Evolutionary conservation across 805 yeast species (phyloP), one percentile per base, ranked within the genome.

Genomic region (Hanseniaspora osmophila): DNA sequence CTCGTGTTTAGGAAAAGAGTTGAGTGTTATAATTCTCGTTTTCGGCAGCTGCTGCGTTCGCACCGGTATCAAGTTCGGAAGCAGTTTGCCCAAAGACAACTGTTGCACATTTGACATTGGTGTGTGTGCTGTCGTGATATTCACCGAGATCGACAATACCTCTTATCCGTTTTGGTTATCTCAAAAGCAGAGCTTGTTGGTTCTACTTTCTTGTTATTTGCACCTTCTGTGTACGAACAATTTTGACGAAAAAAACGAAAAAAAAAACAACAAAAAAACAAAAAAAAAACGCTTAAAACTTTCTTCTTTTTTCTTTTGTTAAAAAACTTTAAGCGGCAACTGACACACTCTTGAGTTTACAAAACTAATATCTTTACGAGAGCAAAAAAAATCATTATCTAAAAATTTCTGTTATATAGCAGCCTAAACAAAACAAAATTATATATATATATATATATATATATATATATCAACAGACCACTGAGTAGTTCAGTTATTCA

Each of bases 401-500:
- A 9, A 32, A 32, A 32, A 32, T 32, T 32, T 13, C 35, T n/a
- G 27, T 22, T 22, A 22, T 5, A 22, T 22, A 22, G 27, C 27
- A 22, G 27, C 27, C 27, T 22, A 22, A 22, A 22, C 4, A 22
- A 22, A 22, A 22, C 27, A 22, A 22, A 22, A 5, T 22, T 22
- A 22, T 22, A 22, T 22, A 22, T 5, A 22, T 5, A 5, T 22
- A 22, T 22, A n/a, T n/a, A n/a, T n/a, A n/a, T n/a, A n/a, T n/a
- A n/a, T n/a, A n/a, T n/a, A n/a, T n/a, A 22, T 50, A 45, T 43
- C 49, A 46, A n/a, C n/a, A n/a, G 41, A 40, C 11, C 37, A 15
- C 46, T 41, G 29, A 48, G 47, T 35, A 43, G 48, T 1, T 49
- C 37, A 13, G 18, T 35, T 35, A 18, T 35, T 47, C 33, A 11